Evolutionary conservation across 495 filamentous ascomycete species (phyloP).

Genomic region (Geoglossum glabrum): DNA sequence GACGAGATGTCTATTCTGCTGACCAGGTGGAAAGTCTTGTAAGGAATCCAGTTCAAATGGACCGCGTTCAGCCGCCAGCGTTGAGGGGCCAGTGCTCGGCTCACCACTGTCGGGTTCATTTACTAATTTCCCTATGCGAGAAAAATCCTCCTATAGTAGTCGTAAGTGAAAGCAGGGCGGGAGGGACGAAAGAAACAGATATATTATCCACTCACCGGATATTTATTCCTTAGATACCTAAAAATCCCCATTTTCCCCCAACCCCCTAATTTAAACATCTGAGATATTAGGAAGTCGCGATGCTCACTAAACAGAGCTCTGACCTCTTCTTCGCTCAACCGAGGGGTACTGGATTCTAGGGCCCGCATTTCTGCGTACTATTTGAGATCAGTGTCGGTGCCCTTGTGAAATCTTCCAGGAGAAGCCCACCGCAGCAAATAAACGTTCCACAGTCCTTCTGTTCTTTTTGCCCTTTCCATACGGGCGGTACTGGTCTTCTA

Average conservation of each 20-base stretch:
- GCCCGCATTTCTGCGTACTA: not conserved
- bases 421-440: not conserved
- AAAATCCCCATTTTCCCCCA: slow-evolving; percentile 36
- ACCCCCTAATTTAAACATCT: slow-evolving; percentile 34
- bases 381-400: not conserved
- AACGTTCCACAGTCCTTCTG: slow-evolving; percentile 11
- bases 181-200: not conserved
- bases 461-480: not conserved
- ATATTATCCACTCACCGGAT: slow-evolving; percentile 18
- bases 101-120: not conserved
- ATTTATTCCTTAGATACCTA: slow-evolving; percentile 29
- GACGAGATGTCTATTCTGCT: not conserved
- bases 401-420: not conserved
- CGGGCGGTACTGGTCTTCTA: slow-evolving; percentile 28
- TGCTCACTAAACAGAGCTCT: slow-evolving; percentile 28
- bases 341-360: not conserved
- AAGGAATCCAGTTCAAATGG: not conserved
- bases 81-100: not conserved
- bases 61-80: not conserved
- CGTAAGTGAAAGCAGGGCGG: not conserved
- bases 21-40: not conserved
- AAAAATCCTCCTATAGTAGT: not conserved
- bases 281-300: slow-evolving; percentile 31
- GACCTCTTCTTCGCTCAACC: not conserved
- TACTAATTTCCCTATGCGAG: not conserved